These are phyloP conservation scores for Carex myosuroides DNA, from an alignment of 176 grass and related monocot genomes.

Conservation along the genomic window DNA sequence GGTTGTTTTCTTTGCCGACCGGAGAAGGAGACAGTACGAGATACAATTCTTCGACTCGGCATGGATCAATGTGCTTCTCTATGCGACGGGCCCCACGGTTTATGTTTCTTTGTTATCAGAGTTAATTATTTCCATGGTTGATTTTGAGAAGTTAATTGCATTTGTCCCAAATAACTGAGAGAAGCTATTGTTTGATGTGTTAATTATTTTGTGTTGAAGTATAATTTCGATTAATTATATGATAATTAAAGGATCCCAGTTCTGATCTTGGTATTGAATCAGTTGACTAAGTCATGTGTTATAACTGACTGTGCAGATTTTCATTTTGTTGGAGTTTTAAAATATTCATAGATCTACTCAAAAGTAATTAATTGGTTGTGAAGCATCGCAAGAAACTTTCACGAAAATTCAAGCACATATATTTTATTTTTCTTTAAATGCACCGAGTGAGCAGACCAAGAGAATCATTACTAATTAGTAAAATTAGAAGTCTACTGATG, in stretches of 20 bases:
- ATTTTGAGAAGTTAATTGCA: background rate
- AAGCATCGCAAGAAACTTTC: background rate
- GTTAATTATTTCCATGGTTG: background rate
- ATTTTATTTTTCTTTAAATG: background rate
- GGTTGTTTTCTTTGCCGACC: slow-evolving; percentile 32
- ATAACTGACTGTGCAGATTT: background rate
- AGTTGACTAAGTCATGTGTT: background rate
- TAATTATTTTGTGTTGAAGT: background rate
- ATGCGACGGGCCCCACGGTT: background rate
- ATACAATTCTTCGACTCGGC: background rate
- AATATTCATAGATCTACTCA: background rate
- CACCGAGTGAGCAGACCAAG: background rate
- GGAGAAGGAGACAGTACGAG: slow-evolving; percentile 12
- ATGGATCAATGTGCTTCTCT: slow-evolving; percentile 3
- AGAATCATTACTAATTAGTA: background rate
- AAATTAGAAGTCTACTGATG: background rate
- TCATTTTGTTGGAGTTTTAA: background rate
- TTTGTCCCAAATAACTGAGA: background rate
- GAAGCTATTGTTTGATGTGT: background rate
- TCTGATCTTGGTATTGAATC: background rate
- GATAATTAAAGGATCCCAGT: background rate
- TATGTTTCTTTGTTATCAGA: slow-evolving; percentile 2
- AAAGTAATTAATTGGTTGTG: background rate
- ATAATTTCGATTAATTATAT: background rate
- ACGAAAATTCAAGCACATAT: background rate